Evolutionary conservation across 192 early-diverging fungal species (phyloP).

Genomic region (Piromyces sp.): DNA sequence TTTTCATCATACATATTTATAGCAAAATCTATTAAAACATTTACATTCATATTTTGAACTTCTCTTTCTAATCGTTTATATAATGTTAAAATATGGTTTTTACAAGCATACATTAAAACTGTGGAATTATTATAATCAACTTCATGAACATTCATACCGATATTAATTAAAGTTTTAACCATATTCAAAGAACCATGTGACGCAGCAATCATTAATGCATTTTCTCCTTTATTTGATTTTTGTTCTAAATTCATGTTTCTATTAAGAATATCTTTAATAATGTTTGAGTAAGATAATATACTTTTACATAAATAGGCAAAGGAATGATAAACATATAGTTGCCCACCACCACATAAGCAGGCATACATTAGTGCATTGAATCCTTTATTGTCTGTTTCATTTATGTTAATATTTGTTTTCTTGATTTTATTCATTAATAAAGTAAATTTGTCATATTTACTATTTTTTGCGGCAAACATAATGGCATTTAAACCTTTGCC

Average conservation of each 20-base stretch:
- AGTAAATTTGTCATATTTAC: not conserved
- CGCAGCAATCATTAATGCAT: not conserved
- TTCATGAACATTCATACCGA: not conserved
- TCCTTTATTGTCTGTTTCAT: not conserved
- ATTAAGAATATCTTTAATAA: not conserved
- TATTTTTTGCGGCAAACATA: not conserved
- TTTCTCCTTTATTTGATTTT: not conserved
- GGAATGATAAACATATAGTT: not conserved
- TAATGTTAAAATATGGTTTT: not conserved
- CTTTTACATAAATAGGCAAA: not conserved
- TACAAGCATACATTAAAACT: not conserved
- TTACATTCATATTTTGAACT: not conserved
- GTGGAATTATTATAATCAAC: not conserved
- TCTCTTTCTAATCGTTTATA: not conserved
- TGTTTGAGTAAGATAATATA: not conserved
- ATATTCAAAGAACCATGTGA: not conserved
- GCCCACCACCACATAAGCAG: not conserved
- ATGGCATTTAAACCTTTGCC: not conserved
- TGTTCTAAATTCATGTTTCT: not conserved
- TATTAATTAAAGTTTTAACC: not conserved
- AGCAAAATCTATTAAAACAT: not conserved
- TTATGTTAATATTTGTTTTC: not conserved
- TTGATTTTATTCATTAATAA: not conserved
- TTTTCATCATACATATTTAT: not conserved
- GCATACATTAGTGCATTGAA: not conserved